Evolutionary conservation across 768 basidiomycete species (phyloP).

Genomic region (Saitozyma podzolica): DNA sequence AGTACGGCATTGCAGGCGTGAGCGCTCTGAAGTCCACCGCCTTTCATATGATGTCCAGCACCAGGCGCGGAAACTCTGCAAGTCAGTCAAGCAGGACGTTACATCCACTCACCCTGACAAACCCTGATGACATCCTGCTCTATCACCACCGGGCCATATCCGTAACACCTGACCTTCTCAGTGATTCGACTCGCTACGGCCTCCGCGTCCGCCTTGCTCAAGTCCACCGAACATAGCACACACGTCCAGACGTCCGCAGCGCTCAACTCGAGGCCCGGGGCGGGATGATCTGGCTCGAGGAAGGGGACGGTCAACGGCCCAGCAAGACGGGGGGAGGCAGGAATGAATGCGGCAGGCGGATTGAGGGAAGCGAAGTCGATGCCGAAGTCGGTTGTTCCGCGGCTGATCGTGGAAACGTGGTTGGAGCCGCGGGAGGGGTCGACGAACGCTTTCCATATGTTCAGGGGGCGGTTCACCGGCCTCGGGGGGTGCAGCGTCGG

Average conservation of each 20-base stretch:
- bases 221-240: conserved; percentile 6
- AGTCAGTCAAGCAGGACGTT: neutral
- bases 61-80: conserved; percentile 7
- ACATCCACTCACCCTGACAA: conserved; percentile 1
- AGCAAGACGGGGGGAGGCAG: neutral
- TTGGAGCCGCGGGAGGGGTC: neutral
- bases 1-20: too few relatives aligned
- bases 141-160: conserved; percentile 11
- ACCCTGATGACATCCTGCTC: neutral
- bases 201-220: conserved; percentile 1
- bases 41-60: neutral
- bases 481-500: conserved; percentile 3
- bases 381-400: neutral
- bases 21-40: neutral
- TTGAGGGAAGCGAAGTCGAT: conserved; percentile 7
- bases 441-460: neutral
- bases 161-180: conserved; percentile 10
- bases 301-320: conserved; percentile 8
- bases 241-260: conserved; percentile 2
- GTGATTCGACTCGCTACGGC: conserved; percentile 1
- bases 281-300: conserved; percentile 9
- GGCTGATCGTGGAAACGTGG: neutral
- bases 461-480: conserved; percentile 2
- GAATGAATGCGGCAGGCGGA: neutral
- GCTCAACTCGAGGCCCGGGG: conserved; percentile 3